Percentiles rank a stretch among this genome's conserved stretches.
Conservation (phyloP, 768 basidiomycete species). For the Pilatotrama ljubarskyi region DNA sequence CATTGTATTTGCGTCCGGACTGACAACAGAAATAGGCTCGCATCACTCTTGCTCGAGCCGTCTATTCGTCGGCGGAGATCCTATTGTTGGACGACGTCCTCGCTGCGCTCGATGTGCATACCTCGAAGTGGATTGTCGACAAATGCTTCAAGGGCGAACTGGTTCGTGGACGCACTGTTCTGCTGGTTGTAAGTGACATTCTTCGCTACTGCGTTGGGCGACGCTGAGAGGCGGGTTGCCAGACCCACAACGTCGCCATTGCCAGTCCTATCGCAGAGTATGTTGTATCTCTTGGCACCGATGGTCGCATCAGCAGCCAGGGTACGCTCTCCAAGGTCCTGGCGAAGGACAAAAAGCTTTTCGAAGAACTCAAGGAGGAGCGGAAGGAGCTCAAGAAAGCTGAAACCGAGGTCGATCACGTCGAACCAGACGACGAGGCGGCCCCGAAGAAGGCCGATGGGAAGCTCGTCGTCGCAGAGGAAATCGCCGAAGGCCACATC, state of each 20-base stretch:
- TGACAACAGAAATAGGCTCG: slow-evolving; percentile 35
- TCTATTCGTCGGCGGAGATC: slow-evolving; percentile 59
- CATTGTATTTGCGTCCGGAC: background rate
- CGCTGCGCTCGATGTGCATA: slow-evolving; percentile 52
- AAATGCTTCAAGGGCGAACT: slow-evolving; percentile 48
- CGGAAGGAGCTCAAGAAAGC: slow-evolving; percentile 23
- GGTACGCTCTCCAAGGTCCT: slow-evolving; percentile 50
- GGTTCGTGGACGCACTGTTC: slow-evolving; percentile 46
- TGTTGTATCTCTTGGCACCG: slow-evolving; percentile 52
- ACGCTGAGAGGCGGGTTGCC: background rate
- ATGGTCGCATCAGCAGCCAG: slow-evolving; percentile 51
- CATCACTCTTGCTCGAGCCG: slow-evolving; percentile 57
- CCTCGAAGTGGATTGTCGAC: slow-evolving; percentile 50
- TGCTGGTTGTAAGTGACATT: slow-evolving; percentile 43
- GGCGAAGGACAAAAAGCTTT: slow-evolving; percentile 39
- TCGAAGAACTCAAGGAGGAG: slow-evolving; percentile 27
- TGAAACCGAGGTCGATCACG: slow-evolving; percentile 23
- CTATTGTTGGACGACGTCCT: slow-evolving; percentile 73
- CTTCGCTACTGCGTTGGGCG: background rate
- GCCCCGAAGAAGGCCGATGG: slow-evolving; percentile 24
- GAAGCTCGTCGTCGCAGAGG: slow-evolving; percentile 39
- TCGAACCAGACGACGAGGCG: slow-evolving; percentile 16
- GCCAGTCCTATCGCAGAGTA: slow-evolving; percentile 51
- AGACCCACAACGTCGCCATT: slow-evolving; percentile 55
- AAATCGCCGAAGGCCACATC: slow-evolving; percentile 38